Percentiles rank a stretch among this genome's conserved stretches.
Evolutionary conservation across 148 eudicot species (phyloP).

Genomic region (Chenopodium quinoa): DNA sequence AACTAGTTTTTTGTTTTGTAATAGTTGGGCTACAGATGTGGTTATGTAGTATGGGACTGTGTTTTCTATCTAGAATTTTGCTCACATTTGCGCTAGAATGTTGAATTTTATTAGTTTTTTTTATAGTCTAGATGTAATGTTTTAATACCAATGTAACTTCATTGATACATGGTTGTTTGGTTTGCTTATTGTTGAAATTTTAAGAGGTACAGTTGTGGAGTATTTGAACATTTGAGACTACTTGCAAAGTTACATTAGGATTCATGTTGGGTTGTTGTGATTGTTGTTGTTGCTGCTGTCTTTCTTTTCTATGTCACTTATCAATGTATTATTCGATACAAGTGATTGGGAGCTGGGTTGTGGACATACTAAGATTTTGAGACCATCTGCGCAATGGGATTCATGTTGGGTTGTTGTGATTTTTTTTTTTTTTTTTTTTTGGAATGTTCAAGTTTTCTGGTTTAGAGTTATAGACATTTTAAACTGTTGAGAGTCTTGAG

Average conservation of each 20-base stretch:
- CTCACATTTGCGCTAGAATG: background rate
- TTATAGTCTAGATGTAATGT: background rate
- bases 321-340: too few relatives aligned
- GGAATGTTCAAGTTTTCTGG: too few relatives aligned
- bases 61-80: background rate
- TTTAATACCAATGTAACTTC: background rate
- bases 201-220: background rate
- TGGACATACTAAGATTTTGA: background rate
- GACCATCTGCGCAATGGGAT: too few relatives aligned
- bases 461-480: too few relatives aligned
- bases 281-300: too few relatives aligned
- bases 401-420: background rate
- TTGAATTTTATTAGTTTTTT: too few relatives aligned
- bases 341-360: too few relatives aligned
- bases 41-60: background rate
- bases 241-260: too few relatives aligned
- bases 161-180: background rate
- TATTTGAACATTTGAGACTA: background rate
- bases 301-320: too few relatives aligned
- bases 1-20: background rate
- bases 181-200: background rate
- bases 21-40: background rate
- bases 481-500: too few relatives aligned
- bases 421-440: too few relatives aligned
- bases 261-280: background rate